Evolutionary conservation across 768 basidiomycete species (phyloP), one percentile per base, ranked within the genome.

Genomic region (Boletus vinaceobasis): DNA sequence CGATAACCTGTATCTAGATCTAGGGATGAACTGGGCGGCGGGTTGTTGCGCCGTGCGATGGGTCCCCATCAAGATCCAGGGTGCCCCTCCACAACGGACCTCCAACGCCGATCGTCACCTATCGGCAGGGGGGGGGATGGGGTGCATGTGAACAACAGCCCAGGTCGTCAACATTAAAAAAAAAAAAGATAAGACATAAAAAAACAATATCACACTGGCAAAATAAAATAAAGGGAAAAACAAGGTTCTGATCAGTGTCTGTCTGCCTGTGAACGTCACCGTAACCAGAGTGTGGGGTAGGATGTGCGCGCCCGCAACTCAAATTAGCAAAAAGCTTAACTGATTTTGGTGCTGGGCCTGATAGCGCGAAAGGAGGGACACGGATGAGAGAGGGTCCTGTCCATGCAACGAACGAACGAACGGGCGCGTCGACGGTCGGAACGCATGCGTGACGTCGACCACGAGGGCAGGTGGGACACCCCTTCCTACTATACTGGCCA

Each of bases 401-500:
- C n/a, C n/a, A n/a, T n/a, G n/a, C n/a, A n/a, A n/a, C n/a, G n/a
- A n/a, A n/a, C n/a, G n/a, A n/a, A n/a, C n/a, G n/a, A n/a, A n/a
- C n/a, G n/a, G n/a, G n/a, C n/a, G n/a, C n/a, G n/a, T n/a, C 13
- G 29, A 19, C 33, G 15, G 46, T 27, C 14, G 39, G 60, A 52
- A 29, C 47, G 32, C 31, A 7, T 50, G 57, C 52, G 4, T 45
- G 57, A 53, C 31, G 60, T 45, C 47, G 35, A 17, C 55, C 47
- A 55, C 29, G 46, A 60, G 26, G 40, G 59, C 61, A 29, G 26
- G 58, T 61, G 59, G 68, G 74, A 75, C 78, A 69, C 78, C 71
- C 75, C 64, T 51, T 31, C 65, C 73, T 73, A 76, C 77, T 77
- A 78, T 79, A 75, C 77, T 74, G 77, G 75, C 80, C 81, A 82